Evolutionary conservation across 257 asterid genomes (phyloP).

Genomic region (Primulina eburnea): DNA sequence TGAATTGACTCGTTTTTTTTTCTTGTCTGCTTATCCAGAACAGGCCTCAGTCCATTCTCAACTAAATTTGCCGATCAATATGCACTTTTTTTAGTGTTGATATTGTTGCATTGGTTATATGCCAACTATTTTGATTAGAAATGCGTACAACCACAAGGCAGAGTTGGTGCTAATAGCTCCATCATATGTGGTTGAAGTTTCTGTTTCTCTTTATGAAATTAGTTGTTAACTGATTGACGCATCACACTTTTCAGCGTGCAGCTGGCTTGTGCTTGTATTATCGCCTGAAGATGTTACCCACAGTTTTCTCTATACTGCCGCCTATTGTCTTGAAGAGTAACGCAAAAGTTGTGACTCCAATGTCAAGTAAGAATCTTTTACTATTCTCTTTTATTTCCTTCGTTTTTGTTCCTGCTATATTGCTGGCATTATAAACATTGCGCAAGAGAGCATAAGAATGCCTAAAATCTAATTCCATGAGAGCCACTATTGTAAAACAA

Average conservation of each 20-base stretch:
- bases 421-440: not conserved
- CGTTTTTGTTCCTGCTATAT: not conserved
- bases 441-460: too few species aligned
- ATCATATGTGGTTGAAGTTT: not conserved
- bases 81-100: conserved; percentile 8
- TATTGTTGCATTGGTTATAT: not conserved
- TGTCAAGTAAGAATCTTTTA: conserved; percentile 52
- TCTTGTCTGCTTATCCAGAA: not conserved
- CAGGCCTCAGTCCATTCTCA: conserved; percentile 1
- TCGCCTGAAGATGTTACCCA: conserved; percentile 67
- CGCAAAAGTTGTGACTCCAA: conserved; percentile 39
- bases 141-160: conserved; percentile 7
- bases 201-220: not conserved
- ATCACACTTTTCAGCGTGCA: conserved; percentile 57
- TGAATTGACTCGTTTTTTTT: not conserved
- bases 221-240: conserved; percentile 25
- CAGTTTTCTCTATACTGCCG: conserved; percentile 51
- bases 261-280: conserved; percentile 79
- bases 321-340: conserved; percentile 50
- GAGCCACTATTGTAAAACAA: not conserved
- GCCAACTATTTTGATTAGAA: conserved; percentile 8
- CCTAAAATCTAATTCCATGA: not conserved
- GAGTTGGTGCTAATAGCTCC: conserved; percentile 8
- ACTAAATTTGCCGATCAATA: conserved; percentile 1
- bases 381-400: conserved; percentile 20